These are phyloP conservation scores for Lipomyces chichibuensis DNA, from an alignment of 805 yeast species.

Conservation along the genomic window DNA sequence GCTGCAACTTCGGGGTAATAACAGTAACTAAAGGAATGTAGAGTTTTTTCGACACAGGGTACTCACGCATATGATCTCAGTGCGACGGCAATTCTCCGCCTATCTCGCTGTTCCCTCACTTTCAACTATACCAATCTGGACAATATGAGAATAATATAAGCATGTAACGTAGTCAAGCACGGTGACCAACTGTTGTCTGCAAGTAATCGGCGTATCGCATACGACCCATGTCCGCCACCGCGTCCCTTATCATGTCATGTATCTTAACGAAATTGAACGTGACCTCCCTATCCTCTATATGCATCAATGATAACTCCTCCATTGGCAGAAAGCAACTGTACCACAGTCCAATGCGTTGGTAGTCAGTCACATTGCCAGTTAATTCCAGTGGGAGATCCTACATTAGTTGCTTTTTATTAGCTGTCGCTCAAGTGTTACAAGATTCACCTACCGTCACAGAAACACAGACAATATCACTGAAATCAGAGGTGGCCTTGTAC, in stretches of 20 bases:
- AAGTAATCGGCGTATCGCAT: background rate
- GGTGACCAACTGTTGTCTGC: background rate
- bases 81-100: too few relatives aligned
- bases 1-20: too few relatives aligned
- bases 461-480: constrained; percentile 2
- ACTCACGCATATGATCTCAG: too few relatives aligned
- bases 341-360: background rate
- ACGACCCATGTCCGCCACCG: background rate
- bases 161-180: too few relatives aligned
- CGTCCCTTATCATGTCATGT: background rate
- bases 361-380: background rate
- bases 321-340: background rate
- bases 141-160: too few relatives aligned
- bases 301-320: background rate
- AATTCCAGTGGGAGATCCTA: background rate
- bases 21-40: too few relatives aligned
- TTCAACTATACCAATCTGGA: too few relatives aligned
- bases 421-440: background rate
- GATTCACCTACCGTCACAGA: background rate
- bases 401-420: background rate
- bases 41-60: too few relatives aligned
- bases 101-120: too few relatives aligned
- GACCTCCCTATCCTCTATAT: constrained; percentile 1
- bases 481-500: background rate
- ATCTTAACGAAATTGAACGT: background rate